Evolutionary conservation across 202 grass and related monocot genomes (phyloP), one percentile per base, ranked within the genome.

Genomic region (Brachypodium distachyon): DNA sequence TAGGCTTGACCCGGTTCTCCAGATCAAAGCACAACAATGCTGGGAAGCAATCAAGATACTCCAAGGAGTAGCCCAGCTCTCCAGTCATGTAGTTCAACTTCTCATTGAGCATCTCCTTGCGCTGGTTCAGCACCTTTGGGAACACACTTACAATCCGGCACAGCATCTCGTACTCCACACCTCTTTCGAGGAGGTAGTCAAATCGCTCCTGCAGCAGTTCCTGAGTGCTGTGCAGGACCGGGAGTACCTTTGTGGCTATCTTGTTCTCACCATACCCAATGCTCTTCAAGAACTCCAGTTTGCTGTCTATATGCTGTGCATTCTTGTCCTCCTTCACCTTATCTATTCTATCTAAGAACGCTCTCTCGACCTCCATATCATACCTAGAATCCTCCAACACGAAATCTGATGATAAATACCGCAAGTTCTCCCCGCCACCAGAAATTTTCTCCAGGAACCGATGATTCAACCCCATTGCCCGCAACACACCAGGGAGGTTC

Each of bases 21-120:
- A 97, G 78, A 90, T 97, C 84, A 86, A 90, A 97, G 76, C 86
- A 91, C 47, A 97, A 81, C 81, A 92, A 88, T 51, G 84, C 44
- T 34, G 91, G 91, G 79, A 92, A 97, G 46, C 61, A 77, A 80
- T 86, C 50, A 54, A 94, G 80, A 85, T 90, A 97, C 23, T 90
- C 88, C 82, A 97, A 82, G 23, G 86, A 79, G 77, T 85, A 88
- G 17, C 89, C 86, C 76, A 97, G 59, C 65, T 92, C 83, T 69
- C 88, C 78, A 37, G 86, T 75, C 58, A 94, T 78, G 52, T 87
- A 94, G 77, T 86, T 78, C 40, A 94, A 75, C 84, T 97, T 97
- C 63, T 88, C 86, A 33, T 60, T 77, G 12, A 94, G 77, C 47
- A 39, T 54, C 57, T 82, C 76, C 77, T 90, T 97, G 56, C 78